Percentiles rank a stretch among this genome's conserved stretches.
These are phyloP conservation scores for Paraphaeosphaeria sporulosa DNA, from an alignment of 2,329 filamentous ascomycete genomes.

Conservation along the genomic window DNA sequence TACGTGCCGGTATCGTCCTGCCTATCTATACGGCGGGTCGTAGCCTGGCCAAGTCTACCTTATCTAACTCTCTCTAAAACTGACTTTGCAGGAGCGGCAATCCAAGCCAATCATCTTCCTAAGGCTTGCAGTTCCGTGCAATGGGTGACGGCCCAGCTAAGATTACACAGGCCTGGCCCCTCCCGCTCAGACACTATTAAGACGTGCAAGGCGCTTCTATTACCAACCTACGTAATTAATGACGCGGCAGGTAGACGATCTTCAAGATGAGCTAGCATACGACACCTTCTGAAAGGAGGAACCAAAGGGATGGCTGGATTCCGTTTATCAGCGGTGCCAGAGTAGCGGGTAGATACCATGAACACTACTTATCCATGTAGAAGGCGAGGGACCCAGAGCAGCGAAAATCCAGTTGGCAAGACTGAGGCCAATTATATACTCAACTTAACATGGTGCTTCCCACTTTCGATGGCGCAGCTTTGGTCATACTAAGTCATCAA, in stretches of 20 bases:
- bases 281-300: constrained; percentile 6
- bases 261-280: not conserved
- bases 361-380: constrained; percentile 1
- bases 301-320: constrained; percentile 1
- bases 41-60: constrained; percentile 18
- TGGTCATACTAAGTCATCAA: too few relatives aligned
- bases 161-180: not conserved
- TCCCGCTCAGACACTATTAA: not conserved
- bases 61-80: constrained; percentile 18
- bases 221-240: constrained; percentile 9
- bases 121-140: constrained; percentile 1
- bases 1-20: constrained; percentile 13
- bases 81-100: constrained; percentile 2
- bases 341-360: constrained; percentile 5
- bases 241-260: not conserved
- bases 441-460: too few relatives aligned
- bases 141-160: not conserved
- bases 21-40: constrained; percentile 14
- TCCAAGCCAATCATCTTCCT: constrained; percentile 6
- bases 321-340: not conserved
- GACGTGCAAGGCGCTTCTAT: constrained; percentile 6
- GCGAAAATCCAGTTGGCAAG: too few relatives aligned
- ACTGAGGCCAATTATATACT: too few relatives aligned
- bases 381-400: constrained; percentile 2
- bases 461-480: too few relatives aligned